These are phyloP conservation scores for Mytilinidion resinicola DNA, from an alignment of 495 filamentous ascomycete species.

Conservation along the genomic window DNA sequence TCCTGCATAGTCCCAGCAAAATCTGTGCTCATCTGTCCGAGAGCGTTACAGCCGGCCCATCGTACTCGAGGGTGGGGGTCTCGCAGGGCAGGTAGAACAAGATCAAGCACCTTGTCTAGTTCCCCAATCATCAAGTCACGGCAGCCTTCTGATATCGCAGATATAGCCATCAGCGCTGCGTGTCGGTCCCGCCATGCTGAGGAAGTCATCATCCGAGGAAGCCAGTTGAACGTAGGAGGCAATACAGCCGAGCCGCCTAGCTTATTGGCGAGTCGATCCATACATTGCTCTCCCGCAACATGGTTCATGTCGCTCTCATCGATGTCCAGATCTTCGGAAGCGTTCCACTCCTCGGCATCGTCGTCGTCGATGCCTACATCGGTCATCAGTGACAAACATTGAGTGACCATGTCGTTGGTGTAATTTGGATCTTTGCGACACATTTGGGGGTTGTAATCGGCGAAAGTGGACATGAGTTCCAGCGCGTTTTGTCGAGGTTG, in stretches of 20 bases:
- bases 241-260: constrained; percentile 82
- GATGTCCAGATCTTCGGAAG: constrained; percentile 85
- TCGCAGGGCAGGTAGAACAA: constrained; percentile 87
- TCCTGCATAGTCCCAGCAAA: constrained; percentile 98
- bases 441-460: constrained; percentile 87
- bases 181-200: constrained; percentile 93
- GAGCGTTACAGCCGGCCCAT: constrained; percentile 97
- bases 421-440: constrained; percentile 88
- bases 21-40: constrained; percentile 99
- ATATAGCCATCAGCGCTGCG: constrained; percentile 97
- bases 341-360: constrained; percentile 89
- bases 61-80: constrained; percentile 91
- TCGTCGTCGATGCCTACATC: constrained; percentile 94
- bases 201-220: constrained; percentile 95
- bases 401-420: constrained; percentile 93
- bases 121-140: constrained; percentile 93
- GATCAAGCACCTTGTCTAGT: constrained; percentile 83
- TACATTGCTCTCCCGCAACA: constrained; percentile 96
- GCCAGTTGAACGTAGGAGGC: constrained; percentile 91
- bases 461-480: constrained; percentile 97
- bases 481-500: constrained; percentile 88
- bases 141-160: constrained; percentile 97
- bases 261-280: constrained; percentile 97
- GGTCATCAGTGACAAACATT: constrained; percentile 99
- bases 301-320: constrained; percentile 98